Conservation (phyloP, 352 stramenopile genomes). For the Elongisporangium prolatum region DNA sequence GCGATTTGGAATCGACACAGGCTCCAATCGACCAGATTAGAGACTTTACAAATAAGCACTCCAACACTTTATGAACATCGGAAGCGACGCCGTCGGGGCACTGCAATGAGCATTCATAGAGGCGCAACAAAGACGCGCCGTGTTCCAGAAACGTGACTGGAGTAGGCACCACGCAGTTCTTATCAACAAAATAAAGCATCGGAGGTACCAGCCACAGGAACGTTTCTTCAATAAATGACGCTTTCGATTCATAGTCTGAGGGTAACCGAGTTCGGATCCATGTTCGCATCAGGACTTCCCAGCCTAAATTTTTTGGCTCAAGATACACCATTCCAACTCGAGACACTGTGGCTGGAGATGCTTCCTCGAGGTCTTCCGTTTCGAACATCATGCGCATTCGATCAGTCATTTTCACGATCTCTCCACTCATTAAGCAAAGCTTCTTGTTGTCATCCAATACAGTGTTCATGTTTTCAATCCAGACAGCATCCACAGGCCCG, state of each 20-base stretch:
- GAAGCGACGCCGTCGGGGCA: conserved; percentile 44
- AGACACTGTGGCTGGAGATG: conserved; percentile 87
- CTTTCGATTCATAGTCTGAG: conserved; percentile 23
- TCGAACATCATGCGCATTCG: conserved; percentile 96
- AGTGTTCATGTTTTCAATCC: conserved; percentile 97
- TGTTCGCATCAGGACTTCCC: conserved; percentile 83
- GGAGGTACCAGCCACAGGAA: conserved; percentile 90
- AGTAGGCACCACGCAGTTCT: conserved; percentile 79
- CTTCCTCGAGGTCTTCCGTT: conserved; percentile 89
- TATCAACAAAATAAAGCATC: conserved; percentile 91
- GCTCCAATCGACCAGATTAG: conserved; percentile 90
- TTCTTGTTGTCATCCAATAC: conserved; percentile 94
- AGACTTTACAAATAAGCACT: conserved; percentile 85
- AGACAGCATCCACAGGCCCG: conserved; percentile 91
- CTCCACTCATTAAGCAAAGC: conserved; percentile 91
- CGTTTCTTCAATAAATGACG: conserved; percentile 56
- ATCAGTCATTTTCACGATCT: conserved; percentile 95
- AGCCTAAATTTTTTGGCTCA: conserved; percentile 88
- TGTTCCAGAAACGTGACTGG: conserved; percentile 90
- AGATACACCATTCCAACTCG: conserved; percentile 93
- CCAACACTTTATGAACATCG: conserved; percentile 73
- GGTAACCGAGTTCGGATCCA: conserved; percentile 74
- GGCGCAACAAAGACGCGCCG: conserved; percentile 70
- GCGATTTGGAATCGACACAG: conserved; percentile 85
- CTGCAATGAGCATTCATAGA: conserved; percentile 82